Percentiles rank a stretch among this genome's conserved stretches.
These are phyloP conservation scores for Fusarium napiforme DNA, from an alignment of 2,329 filamentous ascomycete genomes.

Conservation along the genomic window DNA sequence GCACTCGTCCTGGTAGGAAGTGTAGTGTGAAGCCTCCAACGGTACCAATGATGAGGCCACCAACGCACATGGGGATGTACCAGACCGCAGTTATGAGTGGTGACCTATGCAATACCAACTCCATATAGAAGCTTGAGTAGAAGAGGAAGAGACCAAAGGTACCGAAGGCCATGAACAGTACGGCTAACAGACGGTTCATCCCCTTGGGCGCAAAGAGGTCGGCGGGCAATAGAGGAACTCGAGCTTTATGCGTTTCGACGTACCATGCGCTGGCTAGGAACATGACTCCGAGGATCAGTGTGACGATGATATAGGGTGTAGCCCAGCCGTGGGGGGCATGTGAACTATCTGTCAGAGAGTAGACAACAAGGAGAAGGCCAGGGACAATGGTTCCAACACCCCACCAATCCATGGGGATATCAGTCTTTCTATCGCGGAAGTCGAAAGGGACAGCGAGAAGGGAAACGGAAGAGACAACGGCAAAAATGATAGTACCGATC, in stretches of 20 bases:
- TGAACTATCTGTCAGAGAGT: constrained; percentile 73
- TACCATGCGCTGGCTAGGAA: constrained; percentile 66
- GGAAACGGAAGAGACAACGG: constrained; percentile 61
- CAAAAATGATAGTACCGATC: constrained; percentile 62
- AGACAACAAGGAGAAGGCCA: constrained; percentile 72
- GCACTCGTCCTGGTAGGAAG: constrained; percentile 61
- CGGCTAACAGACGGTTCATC: constrained; percentile 67
- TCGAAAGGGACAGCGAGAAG: constrained; percentile 53
- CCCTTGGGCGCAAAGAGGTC: constrained; percentile 68
- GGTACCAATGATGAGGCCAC: constrained; percentile 67
- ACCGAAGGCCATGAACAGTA: constrained; percentile 62
- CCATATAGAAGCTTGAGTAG: constrained; percentile 72
- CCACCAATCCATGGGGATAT: constrained; percentile 68
- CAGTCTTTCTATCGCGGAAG: constrained; percentile 38
- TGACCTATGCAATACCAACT: constrained; percentile 60
- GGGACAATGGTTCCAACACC: constrained; percentile 64
- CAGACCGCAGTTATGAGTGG: constrained; percentile 68
- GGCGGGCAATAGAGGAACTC: constrained; percentile 69
- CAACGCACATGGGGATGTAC: constrained; percentile 67
- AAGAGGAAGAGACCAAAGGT: constrained; percentile 71
- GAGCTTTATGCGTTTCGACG: constrained; percentile 70
- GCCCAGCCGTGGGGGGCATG: constrained; percentile 71
- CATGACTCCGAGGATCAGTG: constrained; percentile 66
- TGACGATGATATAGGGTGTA: constrained; percentile 72
- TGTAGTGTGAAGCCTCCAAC: constrained; percentile 67